Conservation (phyloP, 2,329 filamentous ascomycete species). For the Colletotrichum neosansevieriae region DNA sequence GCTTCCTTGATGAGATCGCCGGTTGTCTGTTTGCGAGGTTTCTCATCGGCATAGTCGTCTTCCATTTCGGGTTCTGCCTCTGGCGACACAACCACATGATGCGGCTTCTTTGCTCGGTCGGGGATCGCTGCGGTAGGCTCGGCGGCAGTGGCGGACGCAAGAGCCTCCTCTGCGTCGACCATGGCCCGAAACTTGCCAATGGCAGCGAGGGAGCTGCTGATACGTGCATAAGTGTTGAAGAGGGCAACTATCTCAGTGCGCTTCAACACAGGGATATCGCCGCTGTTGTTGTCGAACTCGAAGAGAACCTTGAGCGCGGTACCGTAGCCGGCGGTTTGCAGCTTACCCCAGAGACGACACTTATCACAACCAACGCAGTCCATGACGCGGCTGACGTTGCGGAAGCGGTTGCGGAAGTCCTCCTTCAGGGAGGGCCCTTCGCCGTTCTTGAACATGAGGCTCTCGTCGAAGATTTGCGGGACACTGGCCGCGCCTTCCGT, state of each 20-base stretch:
- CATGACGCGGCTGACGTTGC: slow-evolving; percentile 97
- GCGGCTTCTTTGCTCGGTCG: slow-evolving; percentile 59
- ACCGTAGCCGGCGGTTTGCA: slow-evolving; percentile 95
- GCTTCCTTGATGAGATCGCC: slow-evolving; percentile 63
- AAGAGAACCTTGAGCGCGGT: slow-evolving; percentile 96
- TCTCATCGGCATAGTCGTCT: slow-evolving; percentile 49
- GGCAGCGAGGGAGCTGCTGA: slow-evolving; percentile 83
- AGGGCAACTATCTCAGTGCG: slow-evolving; percentile 94
- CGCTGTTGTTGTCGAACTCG: slow-evolving; percentile 80
- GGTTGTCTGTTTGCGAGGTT: slow-evolving; percentile 48
- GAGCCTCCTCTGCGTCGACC: slow-evolving; percentile 55
- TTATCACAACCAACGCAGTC: slow-evolving; percentile 99
- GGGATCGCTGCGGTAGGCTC: slow-evolving; percentile 44
- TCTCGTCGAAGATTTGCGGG: slow-evolving; percentile 93
- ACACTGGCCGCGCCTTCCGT: slow-evolving; percentile 76
- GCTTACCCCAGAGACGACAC: slow-evolving; percentile 96
- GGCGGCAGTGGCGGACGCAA: slow-evolving; percentile 42
- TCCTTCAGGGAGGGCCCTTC: slow-evolving; percentile 86
- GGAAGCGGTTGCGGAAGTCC: slow-evolving; percentile 96
- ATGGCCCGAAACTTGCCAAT: slow-evolving; percentile 77
- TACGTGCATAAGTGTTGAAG: slow-evolving; percentile 91
- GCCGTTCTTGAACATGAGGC: slow-evolving; percentile 89
- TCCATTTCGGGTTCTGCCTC: slow-evolving; percentile 39
- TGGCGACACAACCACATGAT: slow-evolving; percentile 51
- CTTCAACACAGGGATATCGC: slow-evolving; percentile 77